Conservation (phyloP, 2,329 filamentous ascomycete species). For the Trichoderma sp. region DNA sequence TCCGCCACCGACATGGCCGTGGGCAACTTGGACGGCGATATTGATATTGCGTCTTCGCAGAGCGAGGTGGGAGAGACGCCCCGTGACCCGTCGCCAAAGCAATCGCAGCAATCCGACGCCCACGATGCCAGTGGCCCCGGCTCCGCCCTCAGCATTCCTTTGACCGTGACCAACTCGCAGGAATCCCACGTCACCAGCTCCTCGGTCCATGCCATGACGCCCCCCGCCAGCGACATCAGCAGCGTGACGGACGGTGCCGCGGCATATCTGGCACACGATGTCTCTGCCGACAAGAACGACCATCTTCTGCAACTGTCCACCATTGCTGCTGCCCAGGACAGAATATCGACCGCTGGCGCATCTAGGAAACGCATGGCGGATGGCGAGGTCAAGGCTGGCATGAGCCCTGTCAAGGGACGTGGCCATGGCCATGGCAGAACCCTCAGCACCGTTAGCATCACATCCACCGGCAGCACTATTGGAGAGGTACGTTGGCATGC, state of each 20-base stretch:
- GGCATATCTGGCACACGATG: slow-evolving; percentile 21
- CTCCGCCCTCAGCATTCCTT: slow-evolving; percentile 23
- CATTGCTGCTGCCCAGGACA: slow-evolving; percentile 54
- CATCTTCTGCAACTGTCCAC: slow-evolving; percentile 59
- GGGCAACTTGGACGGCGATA: not conserved
- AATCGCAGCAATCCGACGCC: slow-evolving; percentile 3
- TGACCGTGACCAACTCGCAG: slow-evolving; percentile 28
- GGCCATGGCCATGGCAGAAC: slow-evolving; percentile 70
- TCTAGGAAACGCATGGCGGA: slow-evolving; percentile 74
- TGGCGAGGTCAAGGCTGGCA: slow-evolving; percentile 64
- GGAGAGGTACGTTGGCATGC: slow-evolving; percentile 63
- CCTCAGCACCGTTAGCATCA: slow-evolving; percentile 63
- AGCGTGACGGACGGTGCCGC: slow-evolving; percentile 19
- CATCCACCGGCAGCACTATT: slow-evolving; percentile 65
- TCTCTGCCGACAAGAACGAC: slow-evolving; percentile 44
- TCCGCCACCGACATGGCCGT: slow-evolving; percentile 17
- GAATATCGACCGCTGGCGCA: slow-evolving; percentile 42
- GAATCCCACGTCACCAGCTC: slow-evolving; percentile 30
- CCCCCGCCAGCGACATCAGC: slow-evolving; percentile 29
- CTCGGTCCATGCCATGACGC: slow-evolving; percentile 31
- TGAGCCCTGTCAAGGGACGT: slow-evolving; percentile 43
- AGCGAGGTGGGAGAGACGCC: slow-evolving; percentile 5
- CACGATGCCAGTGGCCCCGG: slow-evolving; percentile 17
- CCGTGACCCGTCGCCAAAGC: slow-evolving; percentile 9
- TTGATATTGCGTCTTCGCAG: slow-evolving; percentile 1